Evolutionary conservation across 75 land plant genomes (phyloP), one percentile per base, ranked within the genome.

Genomic region (Cunninghamia lanceolata): DNA sequence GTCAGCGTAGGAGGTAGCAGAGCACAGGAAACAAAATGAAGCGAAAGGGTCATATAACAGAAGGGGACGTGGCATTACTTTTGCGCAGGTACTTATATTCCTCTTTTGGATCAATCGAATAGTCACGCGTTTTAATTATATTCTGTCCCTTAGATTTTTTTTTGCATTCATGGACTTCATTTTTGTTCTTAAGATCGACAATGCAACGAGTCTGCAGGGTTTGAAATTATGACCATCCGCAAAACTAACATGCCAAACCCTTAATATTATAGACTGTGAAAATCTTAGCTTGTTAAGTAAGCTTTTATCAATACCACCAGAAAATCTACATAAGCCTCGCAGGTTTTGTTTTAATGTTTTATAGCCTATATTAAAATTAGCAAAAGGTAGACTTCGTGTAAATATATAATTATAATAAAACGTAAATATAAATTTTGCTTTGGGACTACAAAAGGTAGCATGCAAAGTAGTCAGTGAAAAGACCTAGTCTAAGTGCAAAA

Each of bases 21-120:
- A 45, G 10, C 50, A 2, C 1, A 45, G 2, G 11, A 80, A 28
- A 80, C 28, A 10, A 4, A 9, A 80, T 80, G 82, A 80, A 45
- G 50, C 47, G 47, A 40, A 80, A 80, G 50, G 47, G 47, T 8
- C 21, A 10, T 0, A 80, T 80, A 80, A 25, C 50, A 45, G 82
- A 80, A 43, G 28, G 16, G 82, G 82, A 80, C 3, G 82, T 80
- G 11, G 82, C 82, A 10, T 80, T 80, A 50, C 82, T 80, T 45
- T 28, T 80, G 46, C 82, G 82, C 82, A 80, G 82, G 82, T 79
- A 79, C 43, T 39, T 63, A 63, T 5, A 3, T 63, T 63, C 6
- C 8, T 63, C 68, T 63, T 42, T 42, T 42, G 47, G 50, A 42
- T 80, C 30, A 21, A n/a, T 80, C 10, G 13, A 9, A 2, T 45